phyloP scores from a whole-genome alignment of 345 rosid genomes.

The Noccaea bulbosa region DNA sequence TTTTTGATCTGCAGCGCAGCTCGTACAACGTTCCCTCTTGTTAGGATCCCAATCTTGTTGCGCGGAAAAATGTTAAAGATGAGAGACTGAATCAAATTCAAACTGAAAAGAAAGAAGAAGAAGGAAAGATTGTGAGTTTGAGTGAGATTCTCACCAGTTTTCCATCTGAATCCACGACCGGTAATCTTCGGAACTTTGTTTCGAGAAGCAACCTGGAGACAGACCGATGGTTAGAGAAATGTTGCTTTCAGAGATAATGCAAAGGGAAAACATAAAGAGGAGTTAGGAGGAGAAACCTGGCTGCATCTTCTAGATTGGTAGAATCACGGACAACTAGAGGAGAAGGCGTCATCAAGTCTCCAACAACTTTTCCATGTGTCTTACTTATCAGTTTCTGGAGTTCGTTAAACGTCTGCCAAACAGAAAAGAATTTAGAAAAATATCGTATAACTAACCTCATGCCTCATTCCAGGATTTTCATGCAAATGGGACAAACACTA shows the following conservation, averaged over 20 bases:
- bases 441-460: constrained; percentile 12
- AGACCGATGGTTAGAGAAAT: constrained; percentile 9
- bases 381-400: constrained; percentile 76
- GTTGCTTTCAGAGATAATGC: constrained; percentile 5
- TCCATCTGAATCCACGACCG: constrained; percentile 77
- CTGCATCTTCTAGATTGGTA: constrained; percentile 88
- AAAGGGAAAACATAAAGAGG: too few relatives aligned
- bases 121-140: not conserved
- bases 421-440: not conserved
- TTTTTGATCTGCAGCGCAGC: constrained; percentile 74
- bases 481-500: too few relatives aligned
- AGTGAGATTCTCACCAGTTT: constrained; percentile 59
- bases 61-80: constrained; percentile 24
- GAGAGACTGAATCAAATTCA: constrained; percentile 14
- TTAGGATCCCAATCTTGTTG: constrained; percentile 75
- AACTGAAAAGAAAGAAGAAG: not conserved
- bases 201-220: constrained; percentile 76
- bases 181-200: constrained; percentile 84
- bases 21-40: constrained; percentile 75
- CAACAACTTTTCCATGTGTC: constrained; percentile 83
- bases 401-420: constrained; percentile 72
- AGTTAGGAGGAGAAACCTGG: constrained; percentile 52
- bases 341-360: constrained; percentile 93
- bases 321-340: constrained; percentile 79
- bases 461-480: too few relatives aligned